Base-by-base conservation (phyloP, 495 filamentous ascomycete genomes). In the Aspergillus panamensis region DNA sequence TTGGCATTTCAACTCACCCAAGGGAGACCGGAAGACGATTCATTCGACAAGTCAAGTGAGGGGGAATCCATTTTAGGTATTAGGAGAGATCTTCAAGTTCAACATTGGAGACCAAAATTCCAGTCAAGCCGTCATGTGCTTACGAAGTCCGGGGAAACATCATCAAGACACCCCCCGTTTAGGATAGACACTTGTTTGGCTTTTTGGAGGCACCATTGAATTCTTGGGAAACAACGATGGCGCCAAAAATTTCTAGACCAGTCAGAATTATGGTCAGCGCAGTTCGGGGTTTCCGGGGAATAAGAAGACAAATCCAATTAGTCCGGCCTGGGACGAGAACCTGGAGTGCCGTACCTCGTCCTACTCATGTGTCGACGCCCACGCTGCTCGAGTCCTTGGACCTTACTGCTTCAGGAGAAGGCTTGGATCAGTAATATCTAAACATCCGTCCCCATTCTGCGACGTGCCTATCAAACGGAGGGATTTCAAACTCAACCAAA, bases 401-500 rank as follows among this genome's bases (percentile, higher is more conserved):
- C n/a, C 43, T 31, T 49, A 30, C 20, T 16, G 20, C 20, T 31
- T 21, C 17, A 10, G 19, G 42, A 20, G 42, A 45, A 5, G 47
- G 47, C 47, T 49, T 49, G 21, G 29, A n/a, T 49, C 47, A 31
- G 31, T 29, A 12, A 19, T 30, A n/a, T n/a, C n/a, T n/a, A 49
- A 30, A 31, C n/a, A 31, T 13, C 20, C 47, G 47, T n/a, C 42
- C 42, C 42, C 42, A 45, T 45, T 21, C 16, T 49, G 8, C 13
- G 47, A 29, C 47, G 14, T 13, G 47, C 47, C 47, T 49, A 49
- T 49, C 47, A 49, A 49, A 49, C 47, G 47, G 47, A 49, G 25
- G 20, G 29, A 48, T 43, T 40, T 35, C 31, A 42, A 50, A 54
- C 44, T 16, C 40, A 51, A 53, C 59, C 55, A 58, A 25, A 25